A percentile compares a stretch with the other conserved stretches of the same genome.
Evolutionary conservation across 108 stramenopile genomes (phyloP).

Genomic region (Aurantiochytrium sp.): DNA sequence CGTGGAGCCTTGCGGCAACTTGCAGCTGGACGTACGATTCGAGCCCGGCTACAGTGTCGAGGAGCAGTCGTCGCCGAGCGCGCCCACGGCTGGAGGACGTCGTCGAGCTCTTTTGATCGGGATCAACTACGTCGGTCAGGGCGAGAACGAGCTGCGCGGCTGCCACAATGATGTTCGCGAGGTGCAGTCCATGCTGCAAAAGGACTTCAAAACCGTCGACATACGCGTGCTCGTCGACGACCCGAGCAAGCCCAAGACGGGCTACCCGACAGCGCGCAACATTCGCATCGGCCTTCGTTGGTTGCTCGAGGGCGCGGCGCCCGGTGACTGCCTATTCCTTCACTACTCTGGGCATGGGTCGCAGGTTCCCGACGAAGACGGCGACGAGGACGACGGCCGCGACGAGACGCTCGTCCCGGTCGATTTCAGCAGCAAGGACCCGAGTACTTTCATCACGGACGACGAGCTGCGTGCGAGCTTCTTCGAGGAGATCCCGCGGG

Average conservation of each 20-base stretch:
- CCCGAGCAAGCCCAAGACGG: slow-evolving; percentile 31
- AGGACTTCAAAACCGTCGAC: slow-evolving; percentile 69
- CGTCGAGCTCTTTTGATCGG: slow-evolving; percentile 72
- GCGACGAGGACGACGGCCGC: slow-evolving; percentile 62
- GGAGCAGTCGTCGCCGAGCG: neutral
- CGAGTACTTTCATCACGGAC: slow-evolving; percentile 73
- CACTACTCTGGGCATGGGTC: slow-evolving; percentile 68
- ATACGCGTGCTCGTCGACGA: slow-evolving; percentile 87
- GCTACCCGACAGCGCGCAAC: slow-evolving; percentile 54
- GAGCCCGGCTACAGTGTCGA: neutral
- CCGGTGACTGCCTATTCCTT: slow-evolving; percentile 64
- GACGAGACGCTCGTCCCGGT: slow-evolving; percentile 84
- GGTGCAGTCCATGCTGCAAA: slow-evolving; percentile 67
- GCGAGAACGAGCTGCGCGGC: slow-evolving; percentile 67
- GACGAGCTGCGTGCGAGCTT: slow-evolving; percentile 73
- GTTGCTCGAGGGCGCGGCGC: slow-evolving; percentile 63
- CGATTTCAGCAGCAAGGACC: slow-evolving; percentile 59
- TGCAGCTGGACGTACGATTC: neutral
- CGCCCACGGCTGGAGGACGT: neutral
- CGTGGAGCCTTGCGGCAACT: neutral
- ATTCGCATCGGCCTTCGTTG: slow-evolving; percentile 69
- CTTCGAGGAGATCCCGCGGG: slow-evolving; percentile 65
- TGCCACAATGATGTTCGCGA: slow-evolving; percentile 82
- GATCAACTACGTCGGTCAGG: slow-evolving; percentile 82
- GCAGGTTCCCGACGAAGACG: slow-evolving; percentile 57